Evolutionary conservation across 345 rosid species (phyloP).

Genomic region (Boechera stricta): DNA sequence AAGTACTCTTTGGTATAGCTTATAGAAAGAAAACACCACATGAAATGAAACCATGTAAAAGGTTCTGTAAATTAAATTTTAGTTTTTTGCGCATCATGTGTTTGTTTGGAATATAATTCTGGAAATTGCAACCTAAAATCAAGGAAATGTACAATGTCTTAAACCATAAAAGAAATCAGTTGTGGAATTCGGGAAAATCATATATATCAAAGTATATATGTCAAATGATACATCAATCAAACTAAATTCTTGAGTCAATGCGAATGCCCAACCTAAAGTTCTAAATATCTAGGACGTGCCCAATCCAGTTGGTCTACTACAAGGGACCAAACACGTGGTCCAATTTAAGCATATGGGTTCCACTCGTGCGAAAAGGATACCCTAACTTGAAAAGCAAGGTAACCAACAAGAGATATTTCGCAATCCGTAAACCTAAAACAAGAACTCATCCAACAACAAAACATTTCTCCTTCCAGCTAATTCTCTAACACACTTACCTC

Average conservation of each 20-base stretch:
- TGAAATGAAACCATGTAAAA: too few relatives aligned
- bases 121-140: too few relatives aligned
- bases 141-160: background rate
- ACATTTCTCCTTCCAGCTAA: background rate
- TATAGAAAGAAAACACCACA: too few relatives aligned
- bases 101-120: too few relatives aligned
- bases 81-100: too few relatives aligned
- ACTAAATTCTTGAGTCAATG: background rate
- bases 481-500: slow-evolving; percentile 19
- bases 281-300: background rate
- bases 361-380: background rate
- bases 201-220: background rate
- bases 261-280: slow-evolving; percentile 4
- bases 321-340: slow-evolving; percentile 1
- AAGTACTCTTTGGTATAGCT: too few relatives aligned
- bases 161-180: background rate
- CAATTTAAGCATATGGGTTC: slow-evolving; percentile 14
- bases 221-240: background rate
- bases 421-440: background rate
- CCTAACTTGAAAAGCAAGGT: slow-evolving; percentile 19
- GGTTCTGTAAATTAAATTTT: too few relatives aligned
- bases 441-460: slow-evolving; percentile 17
- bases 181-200: background rate
- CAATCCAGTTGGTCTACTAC: background rate
- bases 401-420: slow-evolving; percentile 14